These are phyloP conservation scores for Tricladium varicosporioides DNA, from an alignment of 2,329 filamentous ascomycete genomes.

Conservation along the genomic window DNA sequence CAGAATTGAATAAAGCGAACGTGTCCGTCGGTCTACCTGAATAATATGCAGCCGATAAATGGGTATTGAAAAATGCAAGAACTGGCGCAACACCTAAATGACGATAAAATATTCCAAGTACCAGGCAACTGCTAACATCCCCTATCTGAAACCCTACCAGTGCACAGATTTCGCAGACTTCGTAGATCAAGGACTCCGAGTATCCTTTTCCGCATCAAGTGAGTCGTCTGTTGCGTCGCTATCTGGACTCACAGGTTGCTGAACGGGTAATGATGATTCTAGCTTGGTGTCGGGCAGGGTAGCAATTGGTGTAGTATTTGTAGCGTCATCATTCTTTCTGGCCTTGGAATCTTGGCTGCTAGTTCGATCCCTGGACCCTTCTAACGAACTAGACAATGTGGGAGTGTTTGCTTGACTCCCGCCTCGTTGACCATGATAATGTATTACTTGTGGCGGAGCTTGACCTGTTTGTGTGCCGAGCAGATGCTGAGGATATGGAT, in stretches of 20 bases:
- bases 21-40: constrained; percentile 4
- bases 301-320: constrained; percentile 23
- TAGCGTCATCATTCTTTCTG: constrained; percentile 24
- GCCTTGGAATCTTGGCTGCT: constrained; percentile 27
- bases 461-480: constrained; percentile 62
- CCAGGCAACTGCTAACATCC: no score
- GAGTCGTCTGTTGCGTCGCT: constrained; percentile 28
- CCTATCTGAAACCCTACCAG: no score
- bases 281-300: constrained; percentile 27
- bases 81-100: constrained; percentile 5
- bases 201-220: constrained; percentile 13
- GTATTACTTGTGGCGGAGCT: constrained; percentile 62
- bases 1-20: constrained; percentile 14
- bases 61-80: constrained; percentile 24
- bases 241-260: constrained; percentile 23
- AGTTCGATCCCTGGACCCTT: constrained; percentile 25
- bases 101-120: constrained; percentile 7
- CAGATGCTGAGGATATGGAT: constrained; percentile 65
- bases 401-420: constrained; percentile 66
- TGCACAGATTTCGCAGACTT: no score
- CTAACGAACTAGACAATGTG: constrained; percentile 39
- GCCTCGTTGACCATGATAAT: constrained; percentile 66
- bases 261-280: constrained; percentile 18
- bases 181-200: constrained; percentile 3
- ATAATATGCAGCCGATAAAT: constrained; percentile 20